phyloP scores from a whole-genome alignment of 768 basidiomycete species.

The Lentinula sp. region DNA sequence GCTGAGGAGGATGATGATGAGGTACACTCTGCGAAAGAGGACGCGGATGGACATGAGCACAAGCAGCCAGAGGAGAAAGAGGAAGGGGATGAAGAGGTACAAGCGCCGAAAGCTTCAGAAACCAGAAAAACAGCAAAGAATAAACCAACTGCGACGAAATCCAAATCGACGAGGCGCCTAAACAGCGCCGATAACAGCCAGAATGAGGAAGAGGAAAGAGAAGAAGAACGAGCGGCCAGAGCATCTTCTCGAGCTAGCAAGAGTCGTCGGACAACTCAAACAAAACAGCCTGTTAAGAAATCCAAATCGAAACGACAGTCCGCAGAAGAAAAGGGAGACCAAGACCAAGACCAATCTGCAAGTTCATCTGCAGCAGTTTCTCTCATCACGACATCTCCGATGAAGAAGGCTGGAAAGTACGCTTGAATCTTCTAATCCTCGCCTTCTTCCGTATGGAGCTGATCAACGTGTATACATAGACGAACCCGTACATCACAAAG shows the following conservation, averaged over 20 bases:
- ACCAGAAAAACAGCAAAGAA: neutral
- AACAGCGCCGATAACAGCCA: neutral
- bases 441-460: neutral
- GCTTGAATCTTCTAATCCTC: neutral
- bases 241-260: neutral
- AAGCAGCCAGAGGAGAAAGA: neutral
- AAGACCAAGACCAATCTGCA: neutral
- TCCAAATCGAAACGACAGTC: neutral
- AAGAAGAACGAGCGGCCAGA: neutral
- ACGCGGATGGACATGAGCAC: neutral
- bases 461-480: neutral
- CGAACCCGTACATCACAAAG: neutral
- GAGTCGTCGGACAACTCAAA: neutral
- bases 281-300: neutral
- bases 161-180: neutral
- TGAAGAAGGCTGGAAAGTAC: constrained; percentile 4
- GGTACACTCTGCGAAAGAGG: no score
- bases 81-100: neutral
- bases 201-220: neutral
- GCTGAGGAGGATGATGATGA: neutral
- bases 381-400: neutral
- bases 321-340: neutral
- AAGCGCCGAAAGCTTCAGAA: neutral
- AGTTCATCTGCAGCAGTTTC: neutral
- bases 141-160: neutral